Base-by-base conservation (phyloP, 1,284 basidiomycete species). In the Naganishia albida region DNA sequence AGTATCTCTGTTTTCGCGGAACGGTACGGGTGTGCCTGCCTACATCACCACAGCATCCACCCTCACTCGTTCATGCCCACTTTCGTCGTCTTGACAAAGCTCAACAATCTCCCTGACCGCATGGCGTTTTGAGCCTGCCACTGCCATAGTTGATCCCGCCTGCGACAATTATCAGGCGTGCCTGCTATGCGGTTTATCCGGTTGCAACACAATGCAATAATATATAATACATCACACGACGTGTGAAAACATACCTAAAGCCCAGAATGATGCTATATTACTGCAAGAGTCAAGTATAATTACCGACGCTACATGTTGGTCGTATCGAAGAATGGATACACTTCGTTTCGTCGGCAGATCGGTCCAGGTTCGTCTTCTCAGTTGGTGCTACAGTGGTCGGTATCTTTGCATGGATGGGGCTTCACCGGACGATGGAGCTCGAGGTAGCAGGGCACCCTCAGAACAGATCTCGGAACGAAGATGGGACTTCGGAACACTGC, bases 401-500 rank as follows among this genome's bases (percentile, higher is more conserved):
- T 12, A 20, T 34, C 56, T 34, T 48, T 20, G 26, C 39, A 12
- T 50, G 1, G 30, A 38, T 40, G 16, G 26, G 6, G 38, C 23
- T 16, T 20, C 25, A n/a, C 15, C 30, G 16, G 46, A 2, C 51
- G 51, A 20, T 39, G 30, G 18, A 34, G 10, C 34, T 26, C 4
- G n/a, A n/a, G 44, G 44, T 2, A 13, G 1, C 25, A 16, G 25
- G 13, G 25, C 6, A 4, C 25, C 20, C 23, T 50, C 30, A 68
- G 34, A 68, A 68, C 13, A 68, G 54, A 40, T 68, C 67, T 8
- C 63, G 23, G 48, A 68, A 54, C 20, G 67, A 68, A 30, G 67
- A 48, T 38, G 67, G 67, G 12, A 68, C 64, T 50, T 68, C 67
- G 30, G 67, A 68, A 42, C 67, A 65, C 67, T 68, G 34, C 42